Evolutionary conservation across 805 yeast genomes (phyloP).

Genomic region (Cephaloascus albidus): DNA sequence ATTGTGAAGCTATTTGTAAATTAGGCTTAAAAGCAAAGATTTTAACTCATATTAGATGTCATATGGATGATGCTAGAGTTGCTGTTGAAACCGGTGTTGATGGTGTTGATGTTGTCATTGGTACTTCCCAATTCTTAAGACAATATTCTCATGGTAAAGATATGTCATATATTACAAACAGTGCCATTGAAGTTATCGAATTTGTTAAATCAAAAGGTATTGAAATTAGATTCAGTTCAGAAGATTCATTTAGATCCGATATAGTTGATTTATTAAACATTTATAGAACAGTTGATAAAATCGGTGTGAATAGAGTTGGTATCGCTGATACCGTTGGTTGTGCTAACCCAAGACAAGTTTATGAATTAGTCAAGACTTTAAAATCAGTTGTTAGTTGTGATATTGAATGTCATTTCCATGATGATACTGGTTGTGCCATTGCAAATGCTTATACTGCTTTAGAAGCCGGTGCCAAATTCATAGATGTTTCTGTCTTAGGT

Average conservation of each 20-base stretch:
- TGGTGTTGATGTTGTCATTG: conserved; percentile 54
- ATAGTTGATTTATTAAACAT: conserved; percentile 50
- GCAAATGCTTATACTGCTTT: conserved; percentile 57
- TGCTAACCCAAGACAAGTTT: conserved; percentile 56
- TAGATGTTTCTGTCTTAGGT: conserved; percentile 51
- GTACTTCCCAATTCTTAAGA: conserved; percentile 49
- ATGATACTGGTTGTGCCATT: conserved; percentile 56
- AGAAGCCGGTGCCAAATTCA: conserved; percentile 53
- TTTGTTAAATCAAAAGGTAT: conserved; percentile 52
- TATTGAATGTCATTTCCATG: conserved; percentile 54
- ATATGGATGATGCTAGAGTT: conserved; percentile 51
- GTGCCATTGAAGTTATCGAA: conserved; percentile 50
- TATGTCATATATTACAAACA: conserved; percentile 48
- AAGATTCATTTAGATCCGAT: conserved; percentile 53
- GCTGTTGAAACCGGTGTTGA: conserved; percentile 58
- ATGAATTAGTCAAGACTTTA: conserved; percentile 48
- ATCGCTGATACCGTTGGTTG: conserved; percentile 59
- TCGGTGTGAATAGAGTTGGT: conserved; percentile 55
- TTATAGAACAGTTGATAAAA: conserved; percentile 51
- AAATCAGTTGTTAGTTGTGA: conserved; percentile 50
- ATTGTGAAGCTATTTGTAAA: conserved; percentile 52
- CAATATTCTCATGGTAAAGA: conserved; percentile 52
- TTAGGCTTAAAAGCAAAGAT: conserved; percentile 49
- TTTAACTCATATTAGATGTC: conserved; percentile 52
- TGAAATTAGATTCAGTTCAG: conserved; percentile 49